Conservation (phyloP, 2,329 filamentous ascomycete genomes). For the Hypoxylon sp. region DNA sequence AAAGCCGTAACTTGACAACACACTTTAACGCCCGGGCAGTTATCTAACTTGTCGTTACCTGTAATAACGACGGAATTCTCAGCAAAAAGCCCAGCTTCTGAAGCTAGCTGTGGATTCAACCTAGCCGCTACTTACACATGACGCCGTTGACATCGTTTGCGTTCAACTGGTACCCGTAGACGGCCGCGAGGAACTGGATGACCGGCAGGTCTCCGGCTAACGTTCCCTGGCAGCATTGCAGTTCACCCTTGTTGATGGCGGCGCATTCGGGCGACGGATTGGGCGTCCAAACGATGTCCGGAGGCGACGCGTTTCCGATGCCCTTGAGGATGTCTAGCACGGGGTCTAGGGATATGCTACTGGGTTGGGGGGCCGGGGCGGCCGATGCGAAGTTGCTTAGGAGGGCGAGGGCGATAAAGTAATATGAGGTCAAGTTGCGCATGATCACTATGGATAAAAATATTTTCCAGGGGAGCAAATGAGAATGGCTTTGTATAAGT, state of each 20-base stretch:
- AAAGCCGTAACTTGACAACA: slow-evolving; percentile 52
- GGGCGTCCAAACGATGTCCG: slow-evolving; percentile 44
- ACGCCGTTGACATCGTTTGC: slow-evolving; percentile 51
- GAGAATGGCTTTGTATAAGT: neutral
- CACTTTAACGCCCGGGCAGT: slow-evolving; percentile 50
- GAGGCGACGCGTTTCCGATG: slow-evolving; percentile 45
- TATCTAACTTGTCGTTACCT: slow-evolving; percentile 45
- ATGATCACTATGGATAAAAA: neutral
- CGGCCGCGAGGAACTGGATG: slow-evolving; percentile 47
- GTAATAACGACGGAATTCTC: neutral
- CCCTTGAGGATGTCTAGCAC: slow-evolving; percentile 43
- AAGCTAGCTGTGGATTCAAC: neutral
- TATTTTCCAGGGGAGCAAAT: neutral
- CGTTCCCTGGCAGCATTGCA: slow-evolving; percentile 50
- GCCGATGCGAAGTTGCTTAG: slow-evolving; percentile 5
- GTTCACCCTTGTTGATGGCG: slow-evolving; percentile 46
- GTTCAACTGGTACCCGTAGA: slow-evolving; percentile 50
- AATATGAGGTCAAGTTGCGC: slow-evolving; percentile 18
- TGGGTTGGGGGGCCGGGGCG: slow-evolving; percentile 15
- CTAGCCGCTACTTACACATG: slow-evolving; percentile 45
- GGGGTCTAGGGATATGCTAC: slow-evolving; percentile 26
- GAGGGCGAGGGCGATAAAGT: slow-evolving; percentile 6
- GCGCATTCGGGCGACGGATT: slow-evolving; percentile 49
- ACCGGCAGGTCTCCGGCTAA: slow-evolving; percentile 49
- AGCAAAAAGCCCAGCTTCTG: neutral